A percentile compares a stretch with the other conserved stretches of the same genome.
These are phyloP conservation scores for Penicillium arizonense DNA, from an alignment of 495 filamentous ascomycete genomes.

Conservation along the genomic window DNA sequence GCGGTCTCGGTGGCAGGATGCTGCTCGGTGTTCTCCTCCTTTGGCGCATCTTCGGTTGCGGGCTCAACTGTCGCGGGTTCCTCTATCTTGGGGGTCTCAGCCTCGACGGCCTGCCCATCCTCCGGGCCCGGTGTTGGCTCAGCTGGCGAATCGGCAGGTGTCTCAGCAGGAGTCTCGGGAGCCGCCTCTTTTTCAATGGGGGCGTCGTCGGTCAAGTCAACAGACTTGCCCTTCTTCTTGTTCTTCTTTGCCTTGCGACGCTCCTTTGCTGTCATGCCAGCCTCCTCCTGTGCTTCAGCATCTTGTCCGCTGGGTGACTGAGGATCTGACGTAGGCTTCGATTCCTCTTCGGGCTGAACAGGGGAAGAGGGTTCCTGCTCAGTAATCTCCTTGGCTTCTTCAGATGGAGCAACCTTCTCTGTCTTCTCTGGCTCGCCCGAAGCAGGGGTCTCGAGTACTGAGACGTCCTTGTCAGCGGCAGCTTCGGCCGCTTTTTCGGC, in stretches of 20 bases:
- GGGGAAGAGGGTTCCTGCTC: background rate
- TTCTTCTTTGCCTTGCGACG: constrained; percentile 39
- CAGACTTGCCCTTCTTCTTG: constrained; percentile 42
- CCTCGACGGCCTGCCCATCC: background rate
- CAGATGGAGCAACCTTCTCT: background rate
- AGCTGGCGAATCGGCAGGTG: background rate
- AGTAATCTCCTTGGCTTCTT: constrained; percentile 4
- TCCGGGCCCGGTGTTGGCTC: background rate
- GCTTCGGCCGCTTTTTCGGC: background rate
- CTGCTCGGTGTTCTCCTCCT: constrained; percentile 10
- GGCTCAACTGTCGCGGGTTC: constrained; percentile 5
- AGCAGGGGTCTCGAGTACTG: no score
- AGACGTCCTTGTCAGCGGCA: background rate
- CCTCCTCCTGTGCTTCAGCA: constrained; percentile 13
- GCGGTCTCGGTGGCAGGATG: constrained; percentile 2
- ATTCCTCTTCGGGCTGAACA: constrained; percentile 1
- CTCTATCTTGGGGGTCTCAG: background rate
- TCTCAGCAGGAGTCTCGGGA: background rate
- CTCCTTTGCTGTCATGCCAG: constrained; percentile 21
- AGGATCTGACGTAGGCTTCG: constrained; percentile 7
- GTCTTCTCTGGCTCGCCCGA: background rate
- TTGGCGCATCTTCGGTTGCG: constrained; percentile 1
- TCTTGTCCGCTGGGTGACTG: constrained; percentile 6
- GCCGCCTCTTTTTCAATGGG: constrained; percentile 1
- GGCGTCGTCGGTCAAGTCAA: constrained; percentile 22